Evolutionary conservation across 2,329 filamentous ascomycete species (phyloP), one percentile per base, ranked within the genome.

Genomic region (Ceratocystiopsis minuta): DNA sequence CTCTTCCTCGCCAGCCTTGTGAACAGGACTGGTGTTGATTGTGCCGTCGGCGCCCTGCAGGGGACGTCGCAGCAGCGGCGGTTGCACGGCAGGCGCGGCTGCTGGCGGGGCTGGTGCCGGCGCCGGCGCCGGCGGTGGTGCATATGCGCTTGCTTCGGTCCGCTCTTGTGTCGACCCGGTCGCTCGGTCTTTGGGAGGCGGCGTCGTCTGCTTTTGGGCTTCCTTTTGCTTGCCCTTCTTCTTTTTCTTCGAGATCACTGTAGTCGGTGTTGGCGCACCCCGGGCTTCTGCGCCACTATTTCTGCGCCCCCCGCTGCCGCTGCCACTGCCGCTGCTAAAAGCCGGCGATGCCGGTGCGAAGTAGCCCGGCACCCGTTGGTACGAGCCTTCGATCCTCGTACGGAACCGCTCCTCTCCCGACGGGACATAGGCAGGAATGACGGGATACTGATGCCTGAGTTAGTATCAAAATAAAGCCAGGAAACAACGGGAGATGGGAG

Each of bases 361-460:
- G 20, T 47, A 46, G 17, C 37, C 37, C 1, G 46, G 43, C 12
- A 39, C 60, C 51, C 43, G 62, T 58, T 39, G 78, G 54, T 52
- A 49, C 14, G 47, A 39, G 14, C 46, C 43, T 2, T 44, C 41
- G 4, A 44, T 42, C 7, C 44, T 48, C 11, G 43, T 37, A 5
- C 45, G 46, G 54, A 78, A 81, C 48, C 79, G 70, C 45, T 87
- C 79, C 6, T 46, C 42, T 43, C 75, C 69, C 28, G 78, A 68
- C 15, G 85, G 80, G 48, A 85, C 73, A 55, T 66, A 72, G 36
- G 70, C 87, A 32, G 87, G 88, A 50, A 96, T 87, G 24, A 96
- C 88, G 18, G 87, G 88, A 58, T 96, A 96, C 83, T 90, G 40
- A 14, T 11, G 6, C 16, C 17, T 10, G 17, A 2, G 39, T 44